Percentiles rank a stretch among this genome's conserved stretches.
Evolutionary conservation across 345 rosid genomes (phyloP).

Genomic region (Salix purpurea): DNA sequence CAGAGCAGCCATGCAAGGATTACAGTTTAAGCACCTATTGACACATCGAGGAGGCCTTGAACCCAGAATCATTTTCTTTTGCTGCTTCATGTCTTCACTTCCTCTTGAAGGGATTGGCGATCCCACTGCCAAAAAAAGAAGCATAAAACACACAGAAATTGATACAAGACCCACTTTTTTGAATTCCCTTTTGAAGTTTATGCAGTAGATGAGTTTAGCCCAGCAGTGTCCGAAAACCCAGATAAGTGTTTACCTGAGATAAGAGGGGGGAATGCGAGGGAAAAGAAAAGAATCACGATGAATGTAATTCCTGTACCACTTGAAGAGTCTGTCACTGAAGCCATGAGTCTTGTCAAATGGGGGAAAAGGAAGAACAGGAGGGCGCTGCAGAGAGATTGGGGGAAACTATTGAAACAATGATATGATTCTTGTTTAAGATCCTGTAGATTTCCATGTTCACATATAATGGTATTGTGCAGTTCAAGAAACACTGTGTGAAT

Average conservation of each 20-base stretch:
- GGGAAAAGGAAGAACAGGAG: not conserved
- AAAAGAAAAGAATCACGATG: not conserved
- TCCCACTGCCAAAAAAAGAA: slow-evolving; percentile 9
- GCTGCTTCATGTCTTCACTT: slow-evolving; percentile 11
- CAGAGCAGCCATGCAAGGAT: slow-evolving; percentile 59
- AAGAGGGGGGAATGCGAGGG: not conserved
- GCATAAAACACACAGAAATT: not conserved
- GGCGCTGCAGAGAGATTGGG: not conserved
- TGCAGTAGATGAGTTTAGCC: too few relatives aligned
- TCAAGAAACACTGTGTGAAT: not conserved
- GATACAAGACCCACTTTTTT: not conserved
- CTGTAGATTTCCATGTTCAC: not conserved
- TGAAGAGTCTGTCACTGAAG: not conserved
- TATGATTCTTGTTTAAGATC: not conserved
- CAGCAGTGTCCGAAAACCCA: not conserved
- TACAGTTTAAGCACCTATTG: slow-evolving; percentile 56
- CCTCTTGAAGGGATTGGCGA: not conserved
- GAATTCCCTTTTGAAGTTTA: not conserved
- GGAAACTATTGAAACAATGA: not conserved
- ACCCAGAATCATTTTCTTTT: slow-evolving; percentile 44
- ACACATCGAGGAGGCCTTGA: slow-evolving; percentile 72
- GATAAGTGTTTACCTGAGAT: slow-evolving; percentile 5
- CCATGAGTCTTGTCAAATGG: slow-evolving; percentile 6
- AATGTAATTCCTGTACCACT: not conserved
- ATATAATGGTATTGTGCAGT: not conserved